A percentile compares a stretch with the other conserved stretches of the same genome.
These are phyloP conservation scores for Candida koratica DNA, from an alignment of 805 yeast genomes.

Conservation along the genomic window DNA sequence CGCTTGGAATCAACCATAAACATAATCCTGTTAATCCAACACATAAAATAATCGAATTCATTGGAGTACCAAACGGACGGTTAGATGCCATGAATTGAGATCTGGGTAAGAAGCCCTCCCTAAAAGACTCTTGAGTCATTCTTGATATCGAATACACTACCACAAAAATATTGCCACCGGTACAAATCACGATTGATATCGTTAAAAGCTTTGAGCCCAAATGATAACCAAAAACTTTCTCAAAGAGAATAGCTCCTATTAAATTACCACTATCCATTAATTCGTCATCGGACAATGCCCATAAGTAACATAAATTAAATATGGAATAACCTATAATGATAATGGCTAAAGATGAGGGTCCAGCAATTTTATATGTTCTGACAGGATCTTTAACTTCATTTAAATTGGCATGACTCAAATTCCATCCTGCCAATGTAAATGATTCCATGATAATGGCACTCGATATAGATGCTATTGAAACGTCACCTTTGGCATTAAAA, in stretches of 20 bases:
- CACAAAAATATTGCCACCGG: constrained; percentile 61
- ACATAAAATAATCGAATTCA: constrained; percentile 47
- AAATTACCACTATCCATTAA: constrained; percentile 53
- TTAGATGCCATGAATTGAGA: constrained; percentile 51
- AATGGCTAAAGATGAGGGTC: constrained; percentile 49
- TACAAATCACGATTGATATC: constrained; percentile 54
- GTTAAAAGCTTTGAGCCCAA: constrained; percentile 55
- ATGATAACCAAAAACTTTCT: constrained; percentile 49
- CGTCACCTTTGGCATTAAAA: constrained; percentile 27
- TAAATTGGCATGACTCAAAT: constrained; percentile 54
- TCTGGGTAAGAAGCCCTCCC: constrained; percentile 60
- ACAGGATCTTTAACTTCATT: constrained; percentile 60
- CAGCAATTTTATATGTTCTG: constrained; percentile 56
- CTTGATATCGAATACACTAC: constrained; percentile 57
- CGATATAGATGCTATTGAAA: constrained; percentile 45
- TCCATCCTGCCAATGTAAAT: constrained; percentile 64
- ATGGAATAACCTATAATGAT: constrained; percentile 47
- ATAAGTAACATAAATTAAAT: constrained; percentile 54
- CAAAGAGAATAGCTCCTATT: constrained; percentile 56
- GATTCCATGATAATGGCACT: constrained; percentile 55
- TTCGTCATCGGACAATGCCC: constrained; percentile 51
- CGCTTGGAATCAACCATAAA: constrained; percentile 40
- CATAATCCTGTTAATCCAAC: constrained; percentile 38
- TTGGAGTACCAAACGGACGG: constrained; percentile 54
- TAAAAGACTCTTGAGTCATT: constrained; percentile 60